Evolutionary conservation across 805 yeast genomes (phyloP).

Genomic region (Teunomyces gatunensis): DNA sequence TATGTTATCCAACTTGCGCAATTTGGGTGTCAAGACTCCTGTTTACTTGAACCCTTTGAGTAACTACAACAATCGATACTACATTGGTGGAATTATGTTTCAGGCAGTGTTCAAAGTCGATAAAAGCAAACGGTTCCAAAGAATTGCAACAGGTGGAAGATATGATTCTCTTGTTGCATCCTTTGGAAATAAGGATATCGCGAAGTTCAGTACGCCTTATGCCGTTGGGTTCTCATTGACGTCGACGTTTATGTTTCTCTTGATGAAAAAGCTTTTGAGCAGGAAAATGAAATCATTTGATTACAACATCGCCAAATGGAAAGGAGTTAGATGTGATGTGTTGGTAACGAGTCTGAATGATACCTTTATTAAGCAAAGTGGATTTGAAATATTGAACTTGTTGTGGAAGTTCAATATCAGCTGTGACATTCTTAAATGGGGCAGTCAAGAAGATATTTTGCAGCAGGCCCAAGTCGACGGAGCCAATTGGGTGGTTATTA

Average conservation of each 20-base stretch:
- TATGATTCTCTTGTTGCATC: slow-evolving; percentile 72
- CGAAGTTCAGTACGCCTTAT: slow-evolving; percentile 24
- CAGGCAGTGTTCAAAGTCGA: slow-evolving; percentile 73
- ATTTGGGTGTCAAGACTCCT: slow-evolving; percentile 57
- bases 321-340: slow-evolving; percentile 67
- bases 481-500: slow-evolving; percentile 70
- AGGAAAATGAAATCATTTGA: slow-evolving; percentile 8
- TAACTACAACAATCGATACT: slow-evolving; percentile 78
- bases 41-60: slow-evolving; percentile 76
- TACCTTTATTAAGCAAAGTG: slow-evolving; percentile 53
- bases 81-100: slow-evolving; percentile 81
- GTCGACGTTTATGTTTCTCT: slow-evolving; percentile 36
- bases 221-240: slow-evolving; percentile 90
- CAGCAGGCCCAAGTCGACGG: slow-evolving; percentile 66
- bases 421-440: slow-evolving; percentile 55
- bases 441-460: slow-evolving; percentile 58
- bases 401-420: slow-evolving; percentile 79
- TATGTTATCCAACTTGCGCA: slow-evolving; percentile 52
- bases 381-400: slow-evolving; percentile 57
- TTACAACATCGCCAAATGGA: slow-evolving; percentile 15
- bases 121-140: slow-evolving; percentile 40
- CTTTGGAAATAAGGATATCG: slow-evolving; percentile 50
- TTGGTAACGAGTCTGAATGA: slow-evolving; percentile 68
- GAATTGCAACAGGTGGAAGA: slow-evolving; percentile 90
- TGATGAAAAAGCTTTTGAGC: slow-evolving; percentile 29